Evolutionary conservation across 2,329 filamentous ascomycete species (phyloP), one percentile per base, ranked within the genome.

Genomic region (Cladophialophora carrionii): DNA sequence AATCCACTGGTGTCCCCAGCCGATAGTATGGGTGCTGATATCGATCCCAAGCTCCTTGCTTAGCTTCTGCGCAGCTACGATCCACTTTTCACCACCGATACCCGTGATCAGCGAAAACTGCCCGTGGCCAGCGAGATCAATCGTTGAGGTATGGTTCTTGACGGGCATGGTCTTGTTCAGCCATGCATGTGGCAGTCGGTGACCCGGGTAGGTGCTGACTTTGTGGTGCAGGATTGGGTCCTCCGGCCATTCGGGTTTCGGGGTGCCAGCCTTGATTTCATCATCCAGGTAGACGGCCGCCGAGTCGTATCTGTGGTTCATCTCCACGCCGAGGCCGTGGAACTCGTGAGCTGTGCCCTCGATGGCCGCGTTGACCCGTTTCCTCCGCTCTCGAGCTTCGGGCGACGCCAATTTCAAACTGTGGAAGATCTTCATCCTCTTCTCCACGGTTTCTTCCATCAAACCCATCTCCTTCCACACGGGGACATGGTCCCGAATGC

Each of bases 171-270:
- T 70, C 22, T 78, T 79, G 74, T 86, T 84, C 17, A 89, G 75
- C 87, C 87, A 89, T 0, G 79, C 86, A 73, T 90, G 87, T 4
- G 87, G 87, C 24, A 88, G 74, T 1, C 86, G 78, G 32, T 78
- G 78, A 7, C 87, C 87, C 0, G 87, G 87, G 69, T 82, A 86
- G 2, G 87, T 88, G 57, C 74, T 81, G 43, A 79, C 77, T 37
- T 78, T 73, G 67, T 83, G 76, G 46, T 81, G 71, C 12, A 80
- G 71, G 4, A 82, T 77, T 0, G 76, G 72, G 65, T 85, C 80
- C 17, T 76, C 70, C 4, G 68, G 66, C 68, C 66, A 70, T 49
- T 63, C 62, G 8, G 68, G 68, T 49, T 66, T 65, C 7, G 52
- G 24, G 12, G 58, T 61, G 24, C 60, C 54, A 12, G 67, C 67